These are phyloP conservation scores for Phytophthora rubi DNA, from an alignment of 352 stramenopile species.

Conservation along the genomic window DNA sequence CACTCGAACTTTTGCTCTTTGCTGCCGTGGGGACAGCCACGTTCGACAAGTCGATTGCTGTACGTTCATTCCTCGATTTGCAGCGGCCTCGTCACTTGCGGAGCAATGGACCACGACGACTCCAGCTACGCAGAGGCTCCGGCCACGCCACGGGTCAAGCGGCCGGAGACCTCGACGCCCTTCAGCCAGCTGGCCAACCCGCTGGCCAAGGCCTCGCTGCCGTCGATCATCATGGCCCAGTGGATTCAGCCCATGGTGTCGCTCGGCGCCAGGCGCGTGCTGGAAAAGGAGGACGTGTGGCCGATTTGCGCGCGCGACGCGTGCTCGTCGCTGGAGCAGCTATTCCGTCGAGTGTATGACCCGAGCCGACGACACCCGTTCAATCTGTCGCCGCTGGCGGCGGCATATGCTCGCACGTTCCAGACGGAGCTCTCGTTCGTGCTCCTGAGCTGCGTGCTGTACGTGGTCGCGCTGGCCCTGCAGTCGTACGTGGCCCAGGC, in stretches of 20 bases:
- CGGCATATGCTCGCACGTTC: slow-evolving; percentile 26
- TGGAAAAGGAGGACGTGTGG: slow-evolving; percentile 43
- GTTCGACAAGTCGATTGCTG: not conserved
- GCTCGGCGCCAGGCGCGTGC: slow-evolving; percentile 27
- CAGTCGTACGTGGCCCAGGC: slow-evolving; percentile 36
- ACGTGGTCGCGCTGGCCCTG: slow-evolving; percentile 33
- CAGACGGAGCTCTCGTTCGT: slow-evolving; percentile 19
- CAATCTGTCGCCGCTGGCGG: slow-evolving; percentile 27
- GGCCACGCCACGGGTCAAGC: slow-evolving; percentile 10
- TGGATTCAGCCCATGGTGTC: slow-evolving; percentile 45
- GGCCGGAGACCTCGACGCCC: not conserved
- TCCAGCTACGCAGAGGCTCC: slow-evolving; percentile 19
- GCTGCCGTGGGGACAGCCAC: too few relatives aligned
- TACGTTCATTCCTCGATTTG: slow-evolving; percentile 18
- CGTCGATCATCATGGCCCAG: slow-evolving; percentile 31
- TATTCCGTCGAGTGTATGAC: slow-evolving; percentile 30
- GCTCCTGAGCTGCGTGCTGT: slow-evolving; percentile 32
- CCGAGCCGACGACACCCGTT: slow-evolving; percentile 14
- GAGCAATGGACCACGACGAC: slow-evolving; percentile 11
- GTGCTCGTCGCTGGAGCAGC: slow-evolving; percentile 24
- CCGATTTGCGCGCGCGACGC: slow-evolving; percentile 28
- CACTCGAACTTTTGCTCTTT: too few relatives aligned
- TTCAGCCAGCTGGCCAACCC: slow-evolving; percentile 40
- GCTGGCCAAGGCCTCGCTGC: slow-evolving; percentile 38
- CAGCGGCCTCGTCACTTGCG: not conserved